Base-by-base conservation (phyloP, 495 filamentous ascomycete genomes). In the Cercophora newfieldiana region DNA sequence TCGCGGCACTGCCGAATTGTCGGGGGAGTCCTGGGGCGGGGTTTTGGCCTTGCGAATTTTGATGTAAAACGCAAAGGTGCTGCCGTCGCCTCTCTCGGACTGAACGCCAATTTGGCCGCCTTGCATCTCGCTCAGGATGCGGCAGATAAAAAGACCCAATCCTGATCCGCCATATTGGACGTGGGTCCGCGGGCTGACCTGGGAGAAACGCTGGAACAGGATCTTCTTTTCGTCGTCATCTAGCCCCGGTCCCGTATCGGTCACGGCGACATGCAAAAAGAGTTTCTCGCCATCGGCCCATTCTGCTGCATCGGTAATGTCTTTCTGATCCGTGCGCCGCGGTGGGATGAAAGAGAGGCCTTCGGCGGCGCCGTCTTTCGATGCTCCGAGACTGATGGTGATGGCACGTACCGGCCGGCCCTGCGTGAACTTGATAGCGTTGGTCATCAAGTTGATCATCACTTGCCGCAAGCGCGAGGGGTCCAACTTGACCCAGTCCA, bases 21-120 rank as follows among this genome's bases (percentile, higher is more conserved):
- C 44, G 3, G 67, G 57, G 10, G 31, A 54, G 26, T 55, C 60
- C 29, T 47, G 57, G 44, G 29, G 63, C 19, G 61, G 54, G 28
- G 31, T 33, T 8, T 69, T 60, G 7, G 74, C 66, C 56, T 65
- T 80, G 28, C 83, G 75, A 37, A 80, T 80, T 61, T 81, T 80
- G 66, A 86, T 74, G 72, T 93, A 94, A 74, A 96, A 96, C 16
- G 89, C 90, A 77, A 96, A 96, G 0, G 90, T 93, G 72, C 89
- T 92, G 19, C 92, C 92, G 48, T 87, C 75, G 7, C 88, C 90
- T 59, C 88, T 80, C 68, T 87, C 82, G 2, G 90, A 91, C 19
- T 85, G 82, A 1, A 95, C 91, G 1, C 91, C 91, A 63, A 96
- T 93, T 65, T 93, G 90, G 6, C 92, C 92, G 22, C 91, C 91